A percentile compares a stretch with the other conserved stretches of the same genome.
phyloP scores from a whole-genome alignment of 164 flowering plant species.

The Macadamia tetraphylla region DNA sequence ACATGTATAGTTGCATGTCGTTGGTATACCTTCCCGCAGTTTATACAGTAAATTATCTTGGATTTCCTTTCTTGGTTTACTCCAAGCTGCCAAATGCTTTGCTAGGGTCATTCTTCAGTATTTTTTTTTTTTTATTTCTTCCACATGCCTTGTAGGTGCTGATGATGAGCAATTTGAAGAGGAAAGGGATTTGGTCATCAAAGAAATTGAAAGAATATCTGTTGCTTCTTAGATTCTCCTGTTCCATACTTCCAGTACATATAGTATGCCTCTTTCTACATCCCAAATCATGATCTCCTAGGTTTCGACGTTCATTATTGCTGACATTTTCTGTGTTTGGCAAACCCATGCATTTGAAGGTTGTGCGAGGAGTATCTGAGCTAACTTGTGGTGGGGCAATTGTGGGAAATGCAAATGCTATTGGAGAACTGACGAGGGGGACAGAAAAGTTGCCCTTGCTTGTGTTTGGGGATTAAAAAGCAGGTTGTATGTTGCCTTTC shows the following conservation, averaged over 20 bases:
- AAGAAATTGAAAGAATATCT: conserved; percentile 80
- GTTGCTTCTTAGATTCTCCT: conserved; percentile 14
- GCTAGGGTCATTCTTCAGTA: background rate
- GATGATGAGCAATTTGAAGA: conserved; percentile 96
- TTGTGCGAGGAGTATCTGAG: background rate
- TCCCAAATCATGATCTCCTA: background rate
- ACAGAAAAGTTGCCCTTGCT: too few species aligned
- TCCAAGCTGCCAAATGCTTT: background rate
- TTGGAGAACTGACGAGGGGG: too few species aligned
- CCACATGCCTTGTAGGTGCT: conserved; percentile 32
- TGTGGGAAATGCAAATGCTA: too few species aligned
- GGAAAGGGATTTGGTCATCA: conserved; percentile 82
- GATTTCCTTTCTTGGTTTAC: background rate
- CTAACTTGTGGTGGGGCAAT: background rate
- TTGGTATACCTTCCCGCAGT: background rate
- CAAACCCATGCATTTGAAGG: background rate
- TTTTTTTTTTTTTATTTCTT: background rate
- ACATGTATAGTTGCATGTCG: background rate
- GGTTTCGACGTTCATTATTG: background rate
- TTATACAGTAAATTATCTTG: too few species aligned
- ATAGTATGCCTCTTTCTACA: background rate
- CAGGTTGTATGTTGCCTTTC: too few species aligned
- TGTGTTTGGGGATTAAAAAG: too few species aligned
- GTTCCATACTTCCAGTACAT: background rate
- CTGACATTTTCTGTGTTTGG: background rate